Base-by-base conservation (phyloP, 352 stramenopile genomes). In the Phytophthora parvispora region DNA sequence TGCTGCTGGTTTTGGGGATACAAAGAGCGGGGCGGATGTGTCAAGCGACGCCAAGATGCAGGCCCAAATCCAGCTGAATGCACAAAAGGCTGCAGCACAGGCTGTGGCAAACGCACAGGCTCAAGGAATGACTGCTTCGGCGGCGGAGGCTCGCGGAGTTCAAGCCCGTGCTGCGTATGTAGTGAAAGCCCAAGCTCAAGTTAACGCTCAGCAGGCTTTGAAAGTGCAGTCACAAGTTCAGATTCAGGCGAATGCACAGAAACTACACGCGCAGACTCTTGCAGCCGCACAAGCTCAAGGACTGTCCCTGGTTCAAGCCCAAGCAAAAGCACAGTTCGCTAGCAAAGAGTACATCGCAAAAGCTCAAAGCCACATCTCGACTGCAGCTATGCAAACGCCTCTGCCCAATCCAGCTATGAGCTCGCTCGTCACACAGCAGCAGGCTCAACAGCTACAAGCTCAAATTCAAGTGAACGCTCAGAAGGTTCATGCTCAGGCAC, bases 281-380 rank as follows among this genome's bases (percentile, higher is more conserved):
- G 87, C 89, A 9, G 87, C 86, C 29, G 90, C 90, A 3, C 89
- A 97, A 65, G 88, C 88, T 1, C 90, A 97, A 73, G 90, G 90
- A 1, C 64, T 97, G 2, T 96, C 90, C 29, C 74, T 96, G 20
- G 86, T 94, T 16, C 89, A 97, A 71, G 90, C 90, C 9, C 90
- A 97, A 40, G 87, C 88, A 3, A 96, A 96, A 48, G 90, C 89
- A 10, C 89, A 97, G 53, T 91, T 93, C 51, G 89, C 87, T 25
- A 96, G 89, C 67, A 96, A 97, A 56, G 89, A 97, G 42, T 97
- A 97, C 64, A 96, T 97, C 15, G 85, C 89, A 1, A 97, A 97
- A 71, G 89, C 89, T 2, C 86, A 96, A 53, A 94, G 84, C 52
- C 87, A 95, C 18, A 82, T 94, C 13, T 90, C 86, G n/a, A 87